phyloP scores from a whole-genome alignment of 495 filamentous ascomycete species.

The Elasticomyces elasticus region DNA sequence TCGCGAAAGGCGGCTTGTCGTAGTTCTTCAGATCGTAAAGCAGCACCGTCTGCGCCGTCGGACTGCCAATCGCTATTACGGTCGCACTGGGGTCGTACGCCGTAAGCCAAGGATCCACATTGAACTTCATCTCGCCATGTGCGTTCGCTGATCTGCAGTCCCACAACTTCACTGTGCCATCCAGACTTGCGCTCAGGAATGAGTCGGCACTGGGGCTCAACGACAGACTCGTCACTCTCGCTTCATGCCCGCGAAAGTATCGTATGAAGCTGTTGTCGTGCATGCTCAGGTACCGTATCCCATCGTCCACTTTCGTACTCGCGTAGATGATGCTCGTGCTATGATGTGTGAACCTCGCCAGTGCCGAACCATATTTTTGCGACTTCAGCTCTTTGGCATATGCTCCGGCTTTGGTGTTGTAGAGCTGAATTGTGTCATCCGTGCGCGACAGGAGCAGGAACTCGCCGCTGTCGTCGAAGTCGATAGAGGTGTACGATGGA shows the following conservation, averaged over 20 bases:
- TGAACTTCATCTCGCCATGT: constrained; percentile 65
- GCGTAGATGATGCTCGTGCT: constrained; percentile 83
- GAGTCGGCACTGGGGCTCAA: constrained; percentile 67
- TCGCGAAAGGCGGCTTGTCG: constrained; percentile 78
- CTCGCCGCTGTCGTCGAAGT: constrained; percentile 92
- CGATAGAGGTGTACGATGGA: constrained; percentile 62
- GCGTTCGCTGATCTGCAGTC: constrained; percentile 61
- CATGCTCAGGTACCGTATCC: constrained; percentile 79
- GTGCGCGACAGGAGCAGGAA: constrained; percentile 75
- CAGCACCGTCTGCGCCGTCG: constrained; percentile 63
- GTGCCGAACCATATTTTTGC: constrained; percentile 90
- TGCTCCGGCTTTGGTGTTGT: constrained; percentile 81
- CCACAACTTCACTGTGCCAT: constrained; percentile 85
- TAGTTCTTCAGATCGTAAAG: constrained; percentile 91
- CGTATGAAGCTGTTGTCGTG: constrained; percentile 92
- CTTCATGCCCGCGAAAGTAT: constrained; percentile 85
- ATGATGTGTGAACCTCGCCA: constrained; percentile 89
- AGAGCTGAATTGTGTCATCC: constrained; percentile 91
- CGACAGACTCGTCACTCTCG: constrained; percentile 67
- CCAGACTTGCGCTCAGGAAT: constrained; percentile 81
- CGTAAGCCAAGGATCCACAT: constrained; percentile 67
- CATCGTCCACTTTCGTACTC: constrained; percentile 88
- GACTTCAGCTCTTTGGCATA: constrained; percentile 73
- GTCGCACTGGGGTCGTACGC: constrained; percentile 82
- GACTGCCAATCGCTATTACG: constrained; percentile 82